Percentiles rank a stretch among this genome's conserved stretches.
These are phyloP conservation scores for Plasmodium vivax DNA, from an alignment of 169 alveolate species.

Conservation along the genomic window DNA sequence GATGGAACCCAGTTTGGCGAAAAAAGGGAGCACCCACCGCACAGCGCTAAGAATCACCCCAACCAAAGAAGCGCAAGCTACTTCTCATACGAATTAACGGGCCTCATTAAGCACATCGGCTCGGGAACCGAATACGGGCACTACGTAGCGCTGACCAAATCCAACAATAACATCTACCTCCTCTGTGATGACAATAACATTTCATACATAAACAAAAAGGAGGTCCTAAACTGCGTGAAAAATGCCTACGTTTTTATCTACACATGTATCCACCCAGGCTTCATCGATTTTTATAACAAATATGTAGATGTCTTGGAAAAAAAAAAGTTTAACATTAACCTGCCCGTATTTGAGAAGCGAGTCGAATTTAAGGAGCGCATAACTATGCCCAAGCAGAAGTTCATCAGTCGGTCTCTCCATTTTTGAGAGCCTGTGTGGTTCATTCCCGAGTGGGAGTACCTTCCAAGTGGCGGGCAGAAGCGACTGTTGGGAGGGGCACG, in stretches of 20 bases:
- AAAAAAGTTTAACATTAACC: constrained; percentile 48
- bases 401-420: constrained; percentile 29
- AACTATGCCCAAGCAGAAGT: constrained; percentile 62
- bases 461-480: background rate
- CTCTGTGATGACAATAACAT: constrained; percentile 63
- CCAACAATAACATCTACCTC: constrained; percentile 48
- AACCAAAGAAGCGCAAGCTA: background rate
- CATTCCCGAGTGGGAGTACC: background rate
- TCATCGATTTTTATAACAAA: constrained; percentile 51
- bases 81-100: constrained; percentile 51
- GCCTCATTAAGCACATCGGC: constrained; percentile 58
- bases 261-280: constrained; percentile 43
- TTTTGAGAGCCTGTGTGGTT: background rate
- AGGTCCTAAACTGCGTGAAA: constrained; percentile 32
- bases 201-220: constrained; percentile 41
- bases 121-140: constrained; percentile 71
- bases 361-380: constrained; percentile 67
- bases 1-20: background rate
- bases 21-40: background rate
- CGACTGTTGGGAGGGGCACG: background rate
- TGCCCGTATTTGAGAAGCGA: constrained; percentile 59
- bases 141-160: constrained; percentile 56
- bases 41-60: background rate
- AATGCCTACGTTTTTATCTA: constrained; percentile 67
- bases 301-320: constrained; percentile 62